These are phyloP conservation scores for Hypoxylon sp. DNA, from an alignment of 2,329 filamentous ascomycete species.

Conservation along the genomic window DNA sequence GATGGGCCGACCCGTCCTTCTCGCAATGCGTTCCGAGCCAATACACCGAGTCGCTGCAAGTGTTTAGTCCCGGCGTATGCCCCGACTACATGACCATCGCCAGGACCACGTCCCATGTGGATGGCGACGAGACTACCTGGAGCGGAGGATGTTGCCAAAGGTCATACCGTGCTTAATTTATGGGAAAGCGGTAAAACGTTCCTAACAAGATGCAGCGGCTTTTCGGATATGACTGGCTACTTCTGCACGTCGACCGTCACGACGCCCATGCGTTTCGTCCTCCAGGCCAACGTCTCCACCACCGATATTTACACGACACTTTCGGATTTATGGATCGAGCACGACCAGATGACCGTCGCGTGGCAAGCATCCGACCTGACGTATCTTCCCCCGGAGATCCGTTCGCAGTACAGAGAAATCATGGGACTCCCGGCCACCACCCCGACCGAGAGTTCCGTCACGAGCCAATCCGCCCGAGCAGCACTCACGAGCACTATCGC, in stretches of 20 bases:
- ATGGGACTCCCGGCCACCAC: slow-evolving; percentile 40
- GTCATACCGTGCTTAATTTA: slow-evolving; percentile 16
- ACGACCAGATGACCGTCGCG: slow-evolving; percentile 48
- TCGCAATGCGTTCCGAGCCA: slow-evolving; percentile 47
- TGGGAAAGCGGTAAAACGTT: neutral
- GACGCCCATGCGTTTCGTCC: slow-evolving; percentile 47
- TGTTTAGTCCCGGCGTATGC: slow-evolving; percentile 49
- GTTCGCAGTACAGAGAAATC: slow-evolving; percentile 44
- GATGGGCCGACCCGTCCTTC: slow-evolving; percentile 50
- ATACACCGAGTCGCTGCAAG: slow-evolving; percentile 44
- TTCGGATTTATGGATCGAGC: slow-evolving; percentile 45
- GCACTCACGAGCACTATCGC: slow-evolving; percentile 13
- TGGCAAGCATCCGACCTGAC: slow-evolving; percentile 46
- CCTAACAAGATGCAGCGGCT: slow-evolving; percentile 44
- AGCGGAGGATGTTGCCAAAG: slow-evolving; percentile 49
- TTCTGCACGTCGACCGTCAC: slow-evolving; percentile 48
- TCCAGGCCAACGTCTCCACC: slow-evolving; percentile 48
- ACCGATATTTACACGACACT: slow-evolving; percentile 49
- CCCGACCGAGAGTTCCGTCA: slow-evolving; percentile 2
- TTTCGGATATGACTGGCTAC: slow-evolving; percentile 41
- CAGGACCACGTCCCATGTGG: slow-evolving; percentile 28
- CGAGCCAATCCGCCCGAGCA: slow-evolving; percentile 1
- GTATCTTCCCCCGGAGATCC: slow-evolving; percentile 41
- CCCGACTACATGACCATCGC: slow-evolving; percentile 47
- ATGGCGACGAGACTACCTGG: slow-evolving; percentile 42